Base-by-base conservation (phyloP, 1,139 yeast genomes). In the Pichia sp. region DNA sequence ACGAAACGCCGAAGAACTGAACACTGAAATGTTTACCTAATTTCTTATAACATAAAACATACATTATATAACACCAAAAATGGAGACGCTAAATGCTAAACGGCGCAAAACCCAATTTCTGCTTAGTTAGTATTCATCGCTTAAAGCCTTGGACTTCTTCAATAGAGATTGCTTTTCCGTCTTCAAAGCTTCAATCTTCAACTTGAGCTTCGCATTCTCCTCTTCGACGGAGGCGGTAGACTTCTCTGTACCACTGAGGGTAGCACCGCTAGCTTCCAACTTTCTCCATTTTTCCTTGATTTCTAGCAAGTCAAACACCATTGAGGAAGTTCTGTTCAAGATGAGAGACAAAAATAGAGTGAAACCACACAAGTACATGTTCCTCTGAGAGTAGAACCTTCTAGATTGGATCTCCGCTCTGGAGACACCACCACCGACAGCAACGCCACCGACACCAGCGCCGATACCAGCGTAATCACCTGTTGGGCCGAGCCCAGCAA, bases 311-410 rank as follows among this genome's bases (percentile, higher is more conserved):
- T 84, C 94, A 37, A 77, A 77, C 23, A 86, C 95, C 55, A 88
- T 68, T 5, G 76, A 67, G 57, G 83, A 86, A n/a, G 96, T 87
- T 63, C 96, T 74, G 52, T 81, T 78, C 50, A 88, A 75, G 41
- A 87, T 81, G 53, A 87, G 69, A 2, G 96, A 84, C 55, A 91
- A 67, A 59, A 93, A 93, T 59, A 93, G 70, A 3, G 97, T 87
- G 63, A 88, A 87, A 2, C 99, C 99, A 52, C 96, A 86, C 42
- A 93, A 72, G 55, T 93, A 93, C 83, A 88, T 79, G 67, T 93
- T 93, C 64, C 99, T 77, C 66, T 93, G 98, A 16, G 96, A 86
- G 55, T 88, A 87, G 62, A 93, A 93, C 55, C 88, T 73, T 60
- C 96, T 76, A 17, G 96, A 88, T 59, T 82, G 93, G 44, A 81